Conservation (phyloP, 345 rosid genomes). For the Aurinia saxatilis region DNA sequence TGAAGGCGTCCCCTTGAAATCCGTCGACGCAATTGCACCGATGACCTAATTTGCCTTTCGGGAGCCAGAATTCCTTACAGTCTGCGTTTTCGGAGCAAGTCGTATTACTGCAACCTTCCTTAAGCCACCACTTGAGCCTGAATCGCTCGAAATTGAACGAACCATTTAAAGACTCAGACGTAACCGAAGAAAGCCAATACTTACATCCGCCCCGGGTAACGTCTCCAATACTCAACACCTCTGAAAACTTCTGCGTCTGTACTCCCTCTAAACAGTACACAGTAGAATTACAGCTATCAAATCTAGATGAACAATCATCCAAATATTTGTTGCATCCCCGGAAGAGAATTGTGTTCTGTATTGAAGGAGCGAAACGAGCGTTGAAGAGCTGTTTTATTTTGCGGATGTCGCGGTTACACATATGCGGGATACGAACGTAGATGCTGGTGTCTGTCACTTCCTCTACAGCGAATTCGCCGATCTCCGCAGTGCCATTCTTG, state of each 20-base stretch:
- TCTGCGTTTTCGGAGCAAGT: no score
- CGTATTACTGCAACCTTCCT: no score
- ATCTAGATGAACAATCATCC: slow-evolving; percentile 20
- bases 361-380: slow-evolving; percentile 35
- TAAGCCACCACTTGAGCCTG: no score
- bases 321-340: slow-evolving; percentile 23
- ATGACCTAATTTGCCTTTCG: no score
- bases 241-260: neutral
- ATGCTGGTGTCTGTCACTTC: slow-evolving; percentile 10
- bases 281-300: neutral
- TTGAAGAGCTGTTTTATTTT: slow-evolving; percentile 32
- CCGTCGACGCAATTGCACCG: no score
- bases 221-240: neutral
- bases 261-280: slow-evolving; percentile 33
- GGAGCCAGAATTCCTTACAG: no score
- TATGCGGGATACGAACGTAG: slow-evolving; percentile 32
- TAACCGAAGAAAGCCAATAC: slow-evolving; percentile 46
- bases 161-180: no score
- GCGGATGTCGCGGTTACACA: slow-evolving; percentile 38
- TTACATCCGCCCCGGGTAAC: slow-evolving; percentile 21
- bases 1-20: no score
- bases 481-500: neutral
- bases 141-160: no score
- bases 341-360: slow-evolving; percentile 39
- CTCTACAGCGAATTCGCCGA: slow-evolving; percentile 31